Evolutionary conservation across 257 asterid species (phyloP), one percentile per base, ranked within the genome.

Genomic region (Solanum lignicaule): DNA sequence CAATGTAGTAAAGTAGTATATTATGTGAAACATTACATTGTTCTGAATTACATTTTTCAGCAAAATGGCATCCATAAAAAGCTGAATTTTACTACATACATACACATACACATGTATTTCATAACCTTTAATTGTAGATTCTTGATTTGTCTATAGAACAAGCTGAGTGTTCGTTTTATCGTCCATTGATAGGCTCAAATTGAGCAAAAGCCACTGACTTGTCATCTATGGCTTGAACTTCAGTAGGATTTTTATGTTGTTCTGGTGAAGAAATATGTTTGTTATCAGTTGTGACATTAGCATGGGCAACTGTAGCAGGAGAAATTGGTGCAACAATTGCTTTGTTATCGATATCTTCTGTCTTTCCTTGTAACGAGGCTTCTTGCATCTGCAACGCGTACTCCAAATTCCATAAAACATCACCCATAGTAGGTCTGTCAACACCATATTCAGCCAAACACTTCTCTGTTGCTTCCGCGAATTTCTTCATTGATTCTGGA

Each of bases 161-260:
- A 79, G 73, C 73, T 25, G 8, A 2, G 41, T 29, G 43, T 29
- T 6, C 20, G 7, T 41, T 87, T 89, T 88, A 94, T 68, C 96
- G 85, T 5, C 96, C 95, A 83, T 87, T 91, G 8, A 94, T 90
- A 52, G 93, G 91, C 33, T 93, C 91, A 85, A 93, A 94, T 66
- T 93, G 98, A 3, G 95, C 93, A 86, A 94, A 93, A 8, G 95
- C 91, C 27, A 92, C 94, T 0, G 96, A 94, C 84, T 92, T 94
- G n/a, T 94, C 96, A 83, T 89, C 93, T 31, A 90, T 60, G 20
- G 43, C 91, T 33, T 86, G 87, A 75, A 75, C 89, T 46, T 89
- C 88, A 29, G 86, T 84, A 10, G 90, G 85, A 35, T 25, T 87
- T 25, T 16, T 25, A 7, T 39, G 87, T 38, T 62, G 92, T 71